Percentiles rank a stretch among this genome's conserved stretches.
These are phyloP conservation scores for Jacaranda mimosifolia DNA, from an alignment of 257 asterid species.

Conservation along the genomic window DNA sequence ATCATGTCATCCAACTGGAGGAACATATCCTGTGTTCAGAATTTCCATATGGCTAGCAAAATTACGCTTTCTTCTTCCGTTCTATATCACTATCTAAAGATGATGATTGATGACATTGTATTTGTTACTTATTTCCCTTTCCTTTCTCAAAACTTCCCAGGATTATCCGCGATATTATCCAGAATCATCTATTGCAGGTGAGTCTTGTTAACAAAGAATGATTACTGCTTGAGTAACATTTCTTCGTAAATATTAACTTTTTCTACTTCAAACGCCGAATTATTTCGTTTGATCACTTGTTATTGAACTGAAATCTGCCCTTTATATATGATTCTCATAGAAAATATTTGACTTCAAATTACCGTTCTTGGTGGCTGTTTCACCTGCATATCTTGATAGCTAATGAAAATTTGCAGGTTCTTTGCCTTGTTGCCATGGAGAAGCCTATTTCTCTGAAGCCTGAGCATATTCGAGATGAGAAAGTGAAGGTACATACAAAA, in stretches of 20 bases:
- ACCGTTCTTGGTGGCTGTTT: not conserved
- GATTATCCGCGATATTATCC: constrained; percentile 84
- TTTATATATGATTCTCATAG: not conserved
- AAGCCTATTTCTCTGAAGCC: constrained; percentile 78
- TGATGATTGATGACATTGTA: not conserved
- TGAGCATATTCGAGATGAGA: constrained; percentile 83
- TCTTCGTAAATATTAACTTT: not conserved
- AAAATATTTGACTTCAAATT: not conserved
- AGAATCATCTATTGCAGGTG: constrained; percentile 84
- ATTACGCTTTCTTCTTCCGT: constrained; percentile 19
- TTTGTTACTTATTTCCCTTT: constrained; percentile 6
- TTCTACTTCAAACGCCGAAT: not conserved
- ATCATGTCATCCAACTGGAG: not conserved
- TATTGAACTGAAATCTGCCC: not conserved
- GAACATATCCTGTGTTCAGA: no score
- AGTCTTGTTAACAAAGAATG: constrained; percentile 28
- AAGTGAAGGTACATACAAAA: constrained; percentile 69
- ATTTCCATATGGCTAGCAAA: not conserved
- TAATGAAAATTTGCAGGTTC: constrained; percentile 55
- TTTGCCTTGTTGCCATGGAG: constrained; percentile 89
- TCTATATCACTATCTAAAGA: constrained; percentile 4
- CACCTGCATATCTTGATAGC: constrained; percentile 1
- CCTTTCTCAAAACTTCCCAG: constrained; percentile 47
- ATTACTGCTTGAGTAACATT: not conserved
- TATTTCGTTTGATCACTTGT: not conserved